Percentiles rank a stretch among this genome's conserved stretches.
Conservation (phyloP, 495 filamentous ascomycete genomes). For the Talaromyces borbonicus region DNA sequence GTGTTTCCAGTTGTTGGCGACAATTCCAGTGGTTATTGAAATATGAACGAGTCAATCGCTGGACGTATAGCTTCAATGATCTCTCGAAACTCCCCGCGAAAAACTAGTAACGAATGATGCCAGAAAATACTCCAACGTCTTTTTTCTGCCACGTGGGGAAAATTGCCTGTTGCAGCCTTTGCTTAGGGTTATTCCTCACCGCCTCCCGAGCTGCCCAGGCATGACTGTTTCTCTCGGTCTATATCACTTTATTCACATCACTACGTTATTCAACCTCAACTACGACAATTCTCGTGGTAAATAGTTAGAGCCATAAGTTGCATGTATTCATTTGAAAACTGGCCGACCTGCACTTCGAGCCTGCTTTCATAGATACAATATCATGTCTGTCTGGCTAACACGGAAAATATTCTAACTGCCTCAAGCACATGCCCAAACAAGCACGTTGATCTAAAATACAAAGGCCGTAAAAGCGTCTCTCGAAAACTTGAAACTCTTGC, state of each 20-base stretch:
- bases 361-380: slow-evolving; percentile 5
- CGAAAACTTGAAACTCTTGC: not conserved
- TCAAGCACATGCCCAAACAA: not conserved
- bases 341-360: slow-evolving; percentile 40
- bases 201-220: not conserved
- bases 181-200: not conserved
- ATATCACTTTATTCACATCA: too few species aligned
- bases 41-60: not conserved
- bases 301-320: not conserved
- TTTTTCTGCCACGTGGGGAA: slow-evolving; percentile 4
- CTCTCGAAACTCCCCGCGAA: too few species aligned
- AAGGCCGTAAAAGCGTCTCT: slow-evolving; percentile 6
- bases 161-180: not conserved
- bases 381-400: slow-evolving; percentile 1
- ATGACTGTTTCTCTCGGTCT: too few species aligned
- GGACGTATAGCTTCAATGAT: not conserved
- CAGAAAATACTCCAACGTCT: not conserved
- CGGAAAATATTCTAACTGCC: not conserved
- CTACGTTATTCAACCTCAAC: too few species aligned
- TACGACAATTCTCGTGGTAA: not conserved
- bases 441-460: slow-evolving; percentile 5
- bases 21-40: too few species aligned
- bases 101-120: too few species aligned
- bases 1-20: too few species aligned
- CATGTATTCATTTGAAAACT: slow-evolving; percentile 2